Percentiles rank a stretch among this genome's conserved stretches.
phyloP scores from a whole-genome alignment of 2,329 filamentous ascomycete genomes.

The Aphanoascus verrucosus region DNA sequence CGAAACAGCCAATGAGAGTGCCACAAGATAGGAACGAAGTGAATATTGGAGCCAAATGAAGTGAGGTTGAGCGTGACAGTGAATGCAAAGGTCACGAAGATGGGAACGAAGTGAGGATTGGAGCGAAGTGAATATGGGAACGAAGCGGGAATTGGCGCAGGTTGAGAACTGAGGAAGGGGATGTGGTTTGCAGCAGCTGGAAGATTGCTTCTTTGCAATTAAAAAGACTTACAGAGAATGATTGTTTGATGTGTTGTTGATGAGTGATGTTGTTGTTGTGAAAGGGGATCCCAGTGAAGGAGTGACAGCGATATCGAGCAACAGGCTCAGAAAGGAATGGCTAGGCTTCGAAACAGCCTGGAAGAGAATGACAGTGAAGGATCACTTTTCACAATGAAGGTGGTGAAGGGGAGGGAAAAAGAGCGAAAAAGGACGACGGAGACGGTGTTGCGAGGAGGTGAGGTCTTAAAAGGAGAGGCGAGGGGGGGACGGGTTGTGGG shows the following conservation, averaged over 20 bases:
- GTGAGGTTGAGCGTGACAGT: background rate
- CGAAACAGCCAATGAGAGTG: background rate
- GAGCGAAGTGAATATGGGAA: conserved; percentile 1
- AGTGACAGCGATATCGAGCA: conserved; percentile 3
- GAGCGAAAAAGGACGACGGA: background rate
- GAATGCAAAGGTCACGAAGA: background rate
- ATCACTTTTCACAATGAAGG: conserved; percentile 1
- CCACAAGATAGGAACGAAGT: background rate
- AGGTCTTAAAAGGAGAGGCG: background rate
- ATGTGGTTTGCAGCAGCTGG: background rate
- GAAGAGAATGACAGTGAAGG: conserved; percentile 6
- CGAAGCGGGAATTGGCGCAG: background rate
- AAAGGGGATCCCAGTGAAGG: background rate
- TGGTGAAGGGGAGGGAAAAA: background rate
- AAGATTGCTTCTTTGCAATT: background rate
- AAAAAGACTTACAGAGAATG: conserved; percentile 1
- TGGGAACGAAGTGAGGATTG: background rate
- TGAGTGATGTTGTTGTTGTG: background rate
- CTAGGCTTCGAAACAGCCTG: conserved; percentile 7
- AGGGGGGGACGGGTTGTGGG: background rate
- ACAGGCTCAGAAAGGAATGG: conserved; percentile 8
- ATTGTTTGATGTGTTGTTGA: background rate
- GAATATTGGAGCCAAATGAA: background rate
- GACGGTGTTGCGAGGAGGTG: background rate
- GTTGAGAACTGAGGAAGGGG: background rate